Conservation (phyloP, 2,329 filamentous ascomycete genomes). For the Corniculantispora saksenae region DNA sequence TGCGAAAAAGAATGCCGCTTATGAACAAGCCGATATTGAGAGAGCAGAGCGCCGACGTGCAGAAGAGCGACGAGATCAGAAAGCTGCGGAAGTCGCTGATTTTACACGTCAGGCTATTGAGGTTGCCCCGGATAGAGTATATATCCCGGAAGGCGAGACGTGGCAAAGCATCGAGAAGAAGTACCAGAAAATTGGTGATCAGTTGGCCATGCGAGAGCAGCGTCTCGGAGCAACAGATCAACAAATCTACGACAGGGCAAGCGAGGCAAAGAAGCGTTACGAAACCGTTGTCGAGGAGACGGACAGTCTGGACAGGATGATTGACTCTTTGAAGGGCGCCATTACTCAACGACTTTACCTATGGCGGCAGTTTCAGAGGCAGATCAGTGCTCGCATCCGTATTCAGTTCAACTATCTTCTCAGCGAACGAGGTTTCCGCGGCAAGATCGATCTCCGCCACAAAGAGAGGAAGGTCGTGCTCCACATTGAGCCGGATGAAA, state of each 20-base stretch:
- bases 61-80: slow-evolving; percentile 49
- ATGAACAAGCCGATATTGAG: slow-evolving; percentile 51
- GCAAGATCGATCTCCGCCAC: slow-evolving; percentile 79
- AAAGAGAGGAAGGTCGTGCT: slow-evolving; percentile 72
- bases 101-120: slow-evolving; percentile 56
- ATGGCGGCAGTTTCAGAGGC: slow-evolving; percentile 79
- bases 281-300: slow-evolving; percentile 46
- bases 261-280: slow-evolving; percentile 43
- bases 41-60: slow-evolving; percentile 47
- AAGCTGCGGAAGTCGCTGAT: slow-evolving; percentile 50
- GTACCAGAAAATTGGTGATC: slow-evolving; percentile 55
- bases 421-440: slow-evolving; percentile 85
- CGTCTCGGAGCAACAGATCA: slow-evolving; percentile 65
- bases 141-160: slow-evolving; percentile 66
- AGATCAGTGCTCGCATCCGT: slow-evolving; percentile 83
- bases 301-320: slow-evolving; percentile 41
- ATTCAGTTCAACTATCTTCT: slow-evolving; percentile 87
- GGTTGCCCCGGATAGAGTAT: slow-evolving; percentile 57
- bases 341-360: slow-evolving; percentile 69
- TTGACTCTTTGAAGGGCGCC: slow-evolving; percentile 54
- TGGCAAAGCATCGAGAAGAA: slow-evolving; percentile 55
- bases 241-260: slow-evolving; percentile 57
- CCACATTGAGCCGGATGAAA: slow-evolving; percentile 71
- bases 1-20: slow-evolving; percentile 62
- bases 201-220: slow-evolving; percentile 58